Percentiles rank a stretch among this genome's conserved stretches.
Conservation (phyloP, 116 monocot species). For the Phalaenopsis hybrid region DNA sequence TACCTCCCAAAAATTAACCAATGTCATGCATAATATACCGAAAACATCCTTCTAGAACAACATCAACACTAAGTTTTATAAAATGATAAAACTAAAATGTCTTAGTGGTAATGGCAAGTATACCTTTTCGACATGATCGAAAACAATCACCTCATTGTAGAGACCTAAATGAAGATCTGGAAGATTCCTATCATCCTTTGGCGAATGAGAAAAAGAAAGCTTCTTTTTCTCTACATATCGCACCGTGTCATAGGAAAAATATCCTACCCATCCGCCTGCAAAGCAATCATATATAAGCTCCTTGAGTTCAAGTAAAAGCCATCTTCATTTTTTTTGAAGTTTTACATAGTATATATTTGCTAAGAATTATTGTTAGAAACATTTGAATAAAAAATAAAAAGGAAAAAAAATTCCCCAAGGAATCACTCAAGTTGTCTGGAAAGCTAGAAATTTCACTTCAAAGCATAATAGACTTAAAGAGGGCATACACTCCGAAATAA, state of each 20-base stretch:
- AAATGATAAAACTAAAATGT: neutral
- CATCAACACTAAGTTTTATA: neutral
- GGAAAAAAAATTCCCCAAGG: neutral
- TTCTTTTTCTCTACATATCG: conserved; percentile 91
- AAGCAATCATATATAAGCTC: conserved; percentile 8
- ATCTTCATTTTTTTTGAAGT: neutral
- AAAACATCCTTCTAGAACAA: neutral
- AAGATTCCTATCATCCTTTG: conserved; percentile 75
- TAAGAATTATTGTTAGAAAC: neutral
- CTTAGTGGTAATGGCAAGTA: neutral
- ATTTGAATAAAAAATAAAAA: neutral
- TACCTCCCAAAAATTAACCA: neutral
- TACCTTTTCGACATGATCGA: conserved; percentile 98
- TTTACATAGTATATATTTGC: neutral
- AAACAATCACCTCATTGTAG: conserved; percentile 85
- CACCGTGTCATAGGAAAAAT: conserved; percentile 93
- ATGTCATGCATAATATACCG: neutral
- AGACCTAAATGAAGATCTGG: conserved; percentile 93
- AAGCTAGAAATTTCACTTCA: neutral
- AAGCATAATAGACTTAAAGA: neutral
- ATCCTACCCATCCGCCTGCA: conserved; percentile 97
- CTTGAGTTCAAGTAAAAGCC: neutral
- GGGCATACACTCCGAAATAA: neutral
- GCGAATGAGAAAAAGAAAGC: conserved; percentile 69
- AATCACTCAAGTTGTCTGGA: neutral